These are phyloP conservation scores for Dianthus caryophyllus DNA, from an alignment of 148 eudicot species.

Conservation along the genomic window DNA sequence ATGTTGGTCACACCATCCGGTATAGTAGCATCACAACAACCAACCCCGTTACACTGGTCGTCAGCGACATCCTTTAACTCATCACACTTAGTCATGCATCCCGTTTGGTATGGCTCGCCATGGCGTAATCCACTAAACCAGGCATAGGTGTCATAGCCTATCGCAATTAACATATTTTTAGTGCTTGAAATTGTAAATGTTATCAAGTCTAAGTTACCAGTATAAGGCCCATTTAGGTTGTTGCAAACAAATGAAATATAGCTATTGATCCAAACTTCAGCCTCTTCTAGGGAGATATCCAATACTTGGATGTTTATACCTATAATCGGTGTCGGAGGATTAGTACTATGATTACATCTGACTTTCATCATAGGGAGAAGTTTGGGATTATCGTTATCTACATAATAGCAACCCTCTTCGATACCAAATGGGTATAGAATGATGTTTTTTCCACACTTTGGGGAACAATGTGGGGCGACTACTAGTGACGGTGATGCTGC, in stretches of 20 bases:
- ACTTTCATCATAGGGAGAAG: neutral
- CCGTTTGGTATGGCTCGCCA: conserved; percentile 9
- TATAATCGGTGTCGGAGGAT: neutral
- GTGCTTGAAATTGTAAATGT: conserved; percentile 14
- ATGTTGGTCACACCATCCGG: conserved; percentile 16
- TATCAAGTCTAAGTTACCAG: neutral
- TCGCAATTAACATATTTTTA: conserved; percentile 6
- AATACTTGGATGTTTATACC: neutral
- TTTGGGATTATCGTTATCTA: neutral
- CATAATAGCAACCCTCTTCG: conserved; percentile 20
- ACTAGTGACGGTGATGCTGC: neutral
- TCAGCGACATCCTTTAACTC: neutral
- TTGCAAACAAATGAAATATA: conserved; percentile 9
- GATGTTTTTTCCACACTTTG: conserved; percentile 14
- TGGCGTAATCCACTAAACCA: conserved; percentile 12
- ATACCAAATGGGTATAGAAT: conserved; percentile 30
- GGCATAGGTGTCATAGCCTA: conserved; percentile 22
- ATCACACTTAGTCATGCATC: conserved; percentile 19
- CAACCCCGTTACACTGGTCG: conserved; percentile 13
- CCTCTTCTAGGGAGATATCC: neutral
- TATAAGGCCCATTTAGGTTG: neutral
- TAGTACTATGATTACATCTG: neutral
- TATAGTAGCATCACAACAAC: conserved; percentile 17
- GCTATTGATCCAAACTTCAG: conserved; percentile 7
- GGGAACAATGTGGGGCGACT: conserved; percentile 18